Conservation (phyloP, 257 asterid genomes). For the Forsythia viridissima region DNA sequence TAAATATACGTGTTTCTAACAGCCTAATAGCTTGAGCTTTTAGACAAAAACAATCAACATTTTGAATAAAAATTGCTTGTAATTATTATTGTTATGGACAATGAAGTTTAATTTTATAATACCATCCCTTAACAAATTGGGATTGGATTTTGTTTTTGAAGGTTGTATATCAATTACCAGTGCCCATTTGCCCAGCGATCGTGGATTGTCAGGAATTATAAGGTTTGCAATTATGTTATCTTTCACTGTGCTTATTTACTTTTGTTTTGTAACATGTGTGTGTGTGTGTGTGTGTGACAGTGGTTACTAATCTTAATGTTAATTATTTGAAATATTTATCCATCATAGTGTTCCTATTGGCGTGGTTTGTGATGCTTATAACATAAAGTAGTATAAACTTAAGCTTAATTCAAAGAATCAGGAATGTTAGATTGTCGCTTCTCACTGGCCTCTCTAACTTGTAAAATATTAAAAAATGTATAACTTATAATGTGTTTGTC, state of each 20-base stretch:
- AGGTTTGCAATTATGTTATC: slow-evolving; percentile 38
- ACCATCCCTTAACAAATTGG: background rate
- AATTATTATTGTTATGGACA: background rate
- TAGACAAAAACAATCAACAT: too few species aligned
- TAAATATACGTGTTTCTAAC: too few species aligned
- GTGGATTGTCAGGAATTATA: slow-evolving; percentile 72
- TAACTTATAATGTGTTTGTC: background rate
- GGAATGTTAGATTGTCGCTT: background rate
- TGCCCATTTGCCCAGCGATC: slow-evolving; percentile 80
- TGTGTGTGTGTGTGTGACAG: too few species aligned
- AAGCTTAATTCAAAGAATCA: background rate
- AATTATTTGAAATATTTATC: background rate
- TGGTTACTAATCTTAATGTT: background rate
- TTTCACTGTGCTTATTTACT: background rate
- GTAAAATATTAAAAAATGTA: background rate
- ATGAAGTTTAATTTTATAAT: background rate
- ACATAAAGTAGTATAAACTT: background rate
- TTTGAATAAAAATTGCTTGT: background rate
- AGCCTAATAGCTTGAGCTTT: background rate
- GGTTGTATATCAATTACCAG: slow-evolving; percentile 59
- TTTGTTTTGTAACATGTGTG: background rate
- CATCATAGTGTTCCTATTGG: background rate
- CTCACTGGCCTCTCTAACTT: background rate
- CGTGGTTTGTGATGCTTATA: background rate
- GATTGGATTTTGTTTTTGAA: slow-evolving; percentile 27